Evolutionary conservation across 2,329 filamentous ascomycete genomes (phyloP), one percentile per base, ranked within the genome.

Genomic region (Chrysoporthe austroafricana): DNA sequence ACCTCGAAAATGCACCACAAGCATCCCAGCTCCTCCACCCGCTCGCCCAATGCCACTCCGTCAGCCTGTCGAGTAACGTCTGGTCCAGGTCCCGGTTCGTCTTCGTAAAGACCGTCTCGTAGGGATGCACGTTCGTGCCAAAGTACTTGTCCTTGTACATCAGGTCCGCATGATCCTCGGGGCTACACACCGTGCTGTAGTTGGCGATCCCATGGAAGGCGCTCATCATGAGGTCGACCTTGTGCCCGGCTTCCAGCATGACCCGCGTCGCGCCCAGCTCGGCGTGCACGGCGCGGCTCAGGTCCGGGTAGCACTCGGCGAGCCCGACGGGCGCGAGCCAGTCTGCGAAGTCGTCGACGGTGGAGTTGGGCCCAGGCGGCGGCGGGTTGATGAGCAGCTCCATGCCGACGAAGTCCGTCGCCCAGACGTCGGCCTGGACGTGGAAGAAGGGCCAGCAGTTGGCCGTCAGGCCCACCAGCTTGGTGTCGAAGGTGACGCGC

Each of bases 371-470:
- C 1, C 67, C 43, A 4, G 71, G 72, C 5, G 71, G 66, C 0
- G 72, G 72, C 4, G 74, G 75, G 70, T 78, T 72, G 43, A 81
- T 74, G 1, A 81, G 71, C 36, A 78, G 60, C 9, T 71, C 70
- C 67, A 81, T 79, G 70, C 79, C 79, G n/a, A 75, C 69, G 16
- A 70, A 62, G 73, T 81, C 79, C 8, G 79, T 81, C 11, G 79
- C 77, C 71, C 74, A 77, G 62, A 80, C 74, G 75, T 78, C 79
- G 52, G 77, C 76, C 70, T 80, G 77, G 2, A 80, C 70, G 69
- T 79, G 78, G 54, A 74, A 75, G 8, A 69, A 66, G 6, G 78
- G 78, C 9, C 69, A 66, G 73, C 79, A 80, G 70, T 76, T 79
- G 42, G 73, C 73, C 0, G 77, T 77, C 72, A 78, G 77, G 13